Conservation (phyloP, 257 asterid genomes). For the Solanum infundibuliforme region DNA sequence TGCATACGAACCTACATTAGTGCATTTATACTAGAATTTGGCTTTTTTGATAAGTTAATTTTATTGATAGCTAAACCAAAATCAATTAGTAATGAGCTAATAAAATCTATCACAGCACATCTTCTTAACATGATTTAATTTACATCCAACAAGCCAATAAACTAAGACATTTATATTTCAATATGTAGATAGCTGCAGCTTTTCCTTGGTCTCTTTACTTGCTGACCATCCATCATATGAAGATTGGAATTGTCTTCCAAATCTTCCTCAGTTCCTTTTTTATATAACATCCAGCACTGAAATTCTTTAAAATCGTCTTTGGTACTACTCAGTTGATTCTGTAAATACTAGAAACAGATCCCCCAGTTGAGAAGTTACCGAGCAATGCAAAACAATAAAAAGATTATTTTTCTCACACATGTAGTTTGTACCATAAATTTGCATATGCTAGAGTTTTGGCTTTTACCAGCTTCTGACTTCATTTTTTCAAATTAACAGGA, state of each 20-base stretch:
- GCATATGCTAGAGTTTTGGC: neutral
- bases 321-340: neutral
- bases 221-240: neutral
- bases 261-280: neutral
- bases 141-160: neutral
- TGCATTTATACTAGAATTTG: neutral
- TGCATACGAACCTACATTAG: neutral
- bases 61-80: neutral
- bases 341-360: neutral
- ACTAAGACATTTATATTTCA: neutral
- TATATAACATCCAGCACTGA: neutral
- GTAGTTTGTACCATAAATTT: neutral
- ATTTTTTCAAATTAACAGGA: conserved; percentile 27
- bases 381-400: neutral
- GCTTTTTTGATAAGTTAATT: neutral
- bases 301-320: neutral
- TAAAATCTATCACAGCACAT: neutral
- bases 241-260: neutral
- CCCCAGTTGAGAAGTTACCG: neutral
- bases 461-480: conserved; percentile 1
- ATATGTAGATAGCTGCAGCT: neutral
- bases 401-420: neutral
- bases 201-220: neutral
- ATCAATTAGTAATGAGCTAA: neutral
- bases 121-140: neutral